Percentiles rank a stretch among this genome's conserved stretches.
phyloP scores from a whole-genome alignment of 768 basidiomycete species.

The Kwoniella dejecticola region DNA sequence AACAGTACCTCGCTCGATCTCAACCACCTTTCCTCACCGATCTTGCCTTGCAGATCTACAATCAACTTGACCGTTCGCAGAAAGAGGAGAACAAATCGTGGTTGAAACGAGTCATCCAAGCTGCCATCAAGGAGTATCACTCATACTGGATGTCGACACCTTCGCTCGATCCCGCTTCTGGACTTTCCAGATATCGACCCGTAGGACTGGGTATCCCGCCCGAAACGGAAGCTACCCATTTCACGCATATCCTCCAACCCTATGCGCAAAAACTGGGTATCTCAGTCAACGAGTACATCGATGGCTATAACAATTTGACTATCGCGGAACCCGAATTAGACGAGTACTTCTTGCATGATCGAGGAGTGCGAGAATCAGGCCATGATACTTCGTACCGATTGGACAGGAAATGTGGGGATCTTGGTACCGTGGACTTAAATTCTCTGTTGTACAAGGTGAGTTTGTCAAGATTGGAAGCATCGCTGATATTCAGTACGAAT shows the following conservation, averaged over 20 bases:
- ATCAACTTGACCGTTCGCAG: constrained; percentile 86
- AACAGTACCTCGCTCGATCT: constrained; percentile 82
- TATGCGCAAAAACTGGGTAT: constrained; percentile 89
- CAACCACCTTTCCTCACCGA: constrained; percentile 99
- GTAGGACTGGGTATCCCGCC: constrained; percentile 95
- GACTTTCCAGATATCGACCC: constrained; percentile 90
- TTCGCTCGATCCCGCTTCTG: constrained; percentile 89
- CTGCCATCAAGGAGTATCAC: constrained; percentile 98
- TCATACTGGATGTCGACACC: constrained; percentile 95
- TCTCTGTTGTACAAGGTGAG: constrained; percentile 81
- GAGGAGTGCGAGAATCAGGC: constrained; percentile 92
- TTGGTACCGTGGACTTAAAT: constrained; percentile 94
- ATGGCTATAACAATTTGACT: constrained; percentile 84
- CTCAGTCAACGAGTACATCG: constrained; percentile 92
- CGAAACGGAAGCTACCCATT: constrained; percentile 97
- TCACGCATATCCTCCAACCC: constrained; percentile 95
- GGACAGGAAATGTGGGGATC: constrained; percentile 95
- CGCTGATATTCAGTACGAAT: constrained; percentile 66
- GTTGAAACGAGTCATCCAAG: constrained; percentile 94
- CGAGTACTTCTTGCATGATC: constrained; percentile 96
- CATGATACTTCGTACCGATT: constrained; percentile 97
- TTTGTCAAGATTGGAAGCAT: neutral
- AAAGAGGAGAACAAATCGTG: constrained; percentile 77
- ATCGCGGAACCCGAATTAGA: constrained; percentile 85
- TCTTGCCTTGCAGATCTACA: constrained; percentile 97